Evolutionary conservation across 2,329 filamentous ascomycete genomes (phyloP).

Genomic region (Bipolaris zeicola): DNA sequence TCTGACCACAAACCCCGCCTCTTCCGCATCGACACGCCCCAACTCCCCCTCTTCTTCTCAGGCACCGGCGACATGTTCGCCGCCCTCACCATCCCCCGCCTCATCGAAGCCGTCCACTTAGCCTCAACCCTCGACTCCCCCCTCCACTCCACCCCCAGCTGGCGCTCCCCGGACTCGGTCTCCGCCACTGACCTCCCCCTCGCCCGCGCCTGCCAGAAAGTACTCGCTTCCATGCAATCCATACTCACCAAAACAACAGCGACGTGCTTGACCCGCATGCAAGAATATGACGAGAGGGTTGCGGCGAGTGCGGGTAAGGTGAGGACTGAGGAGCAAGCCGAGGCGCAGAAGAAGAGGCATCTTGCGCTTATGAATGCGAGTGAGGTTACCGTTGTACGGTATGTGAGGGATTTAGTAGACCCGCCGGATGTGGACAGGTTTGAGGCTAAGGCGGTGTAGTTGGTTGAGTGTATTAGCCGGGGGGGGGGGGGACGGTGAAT

Average conservation of each 20-base stretch:
- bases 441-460: conserved; percentile 49
- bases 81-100: conserved; percentile 82
- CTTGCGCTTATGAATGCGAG: conserved; percentile 80
- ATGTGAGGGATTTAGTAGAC: conserved; percentile 68
- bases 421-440: conserved; percentile 70
- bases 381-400: conserved; percentile 82
- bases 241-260: conserved; percentile 72
- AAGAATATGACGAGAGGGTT: conserved; percentile 52
- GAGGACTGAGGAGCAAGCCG: conserved; percentile 52
- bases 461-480: too few relatives aligned
- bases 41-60: conserved; percentile 91
- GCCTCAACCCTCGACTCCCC: conserved; percentile 38
- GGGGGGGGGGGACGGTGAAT: too few relatives aligned
- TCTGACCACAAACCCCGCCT: conserved; percentile 71
- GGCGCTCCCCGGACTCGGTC: conserved; percentile 78
- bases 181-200: conserved; percentile 74
- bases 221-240: conserved; percentile 89
- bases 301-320: conserved; percentile 50
- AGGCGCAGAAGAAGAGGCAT: conserved; percentile 64
- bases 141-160: conserved; percentile 65
- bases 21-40: conserved; percentile 85
- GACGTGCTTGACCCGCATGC: conserved; percentile 70
- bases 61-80: conserved; percentile 99
- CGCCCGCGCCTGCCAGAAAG: conserved; percentile 81
- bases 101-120: conserved; percentile 77